Base-by-base conservation (phyloP, 441 rosid species). In the Adansonia grandidieri region DNA sequence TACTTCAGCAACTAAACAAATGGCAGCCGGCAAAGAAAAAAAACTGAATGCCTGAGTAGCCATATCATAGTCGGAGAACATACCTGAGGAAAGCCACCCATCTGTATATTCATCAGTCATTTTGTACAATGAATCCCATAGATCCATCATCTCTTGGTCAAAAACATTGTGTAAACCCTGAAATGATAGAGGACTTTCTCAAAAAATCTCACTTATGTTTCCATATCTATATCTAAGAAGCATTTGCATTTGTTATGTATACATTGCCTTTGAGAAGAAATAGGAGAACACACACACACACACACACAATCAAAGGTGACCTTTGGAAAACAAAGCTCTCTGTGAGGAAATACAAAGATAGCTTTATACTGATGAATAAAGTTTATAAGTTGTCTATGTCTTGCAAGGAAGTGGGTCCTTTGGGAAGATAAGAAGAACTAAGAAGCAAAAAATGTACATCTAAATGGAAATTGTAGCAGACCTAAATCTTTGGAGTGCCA, bases 81-180 rank as follows among this genome's bases (percentile, higher is more conserved):
- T 83, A 91, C 98, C 98, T 0, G 98, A 91, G 40, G 98, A 93
- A 47, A 93, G 90, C 98, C 97, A 95, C 80, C 78, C 80, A 66
- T 92, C 97, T 44, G 98, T 93, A 80, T 85, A 95, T 69, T 79
- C 92, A 84, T 95, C 98, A 37, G 97, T 95, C 80, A 83, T 77
- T 28, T 88, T 80, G 74, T 93, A 95, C 84, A 95, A 84, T 42
- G 90, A 89, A 78, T 93, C 87, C 84, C 87, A 89, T 32, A 64
- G 57, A 65, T 79, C 89, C 79, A 83, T 82, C 64, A 74, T 81
- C 77, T 85, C 89, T 22, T 79, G 85, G 79, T 89, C 89, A 86
- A 92, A 73, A 42, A 87, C 37, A 77, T 80, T 76, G 78, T 54
- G 75, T 73, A 93, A 85, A 60, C 98, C 98, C 98, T 95, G 89